phyloP scores from a whole-genome alignment of 345 rosid species.

The Linum lewisii region DNA sequence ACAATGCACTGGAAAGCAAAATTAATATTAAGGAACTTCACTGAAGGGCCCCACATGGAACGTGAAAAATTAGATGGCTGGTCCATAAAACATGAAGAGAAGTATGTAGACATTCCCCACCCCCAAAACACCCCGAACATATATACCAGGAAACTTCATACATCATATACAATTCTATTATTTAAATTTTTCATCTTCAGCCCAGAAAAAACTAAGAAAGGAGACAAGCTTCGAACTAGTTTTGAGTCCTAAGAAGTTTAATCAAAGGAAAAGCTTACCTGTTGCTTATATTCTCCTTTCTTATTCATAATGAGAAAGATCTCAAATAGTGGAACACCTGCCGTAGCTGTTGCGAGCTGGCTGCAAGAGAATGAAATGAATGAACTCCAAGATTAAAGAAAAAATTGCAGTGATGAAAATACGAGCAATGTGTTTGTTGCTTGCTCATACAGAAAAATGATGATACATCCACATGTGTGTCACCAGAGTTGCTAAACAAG shows the following conservation, averaged over 20 bases:
- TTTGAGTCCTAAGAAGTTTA: background rate
- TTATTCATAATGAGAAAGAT: slow-evolving; percentile 55
- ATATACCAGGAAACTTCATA: too few species aligned
- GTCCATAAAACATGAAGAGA: background rate
- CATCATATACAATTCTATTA: too few species aligned
- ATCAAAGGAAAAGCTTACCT: slow-evolving; percentile 35
- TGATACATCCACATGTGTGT: too few species aligned
- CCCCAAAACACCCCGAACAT: too few species aligned
- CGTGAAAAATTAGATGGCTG: background rate
- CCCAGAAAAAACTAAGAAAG: too few species aligned
- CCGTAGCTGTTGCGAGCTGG: slow-evolving; percentile 65
- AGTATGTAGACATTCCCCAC: too few species aligned
- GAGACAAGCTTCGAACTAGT: too few species aligned
- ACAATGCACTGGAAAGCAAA: background rate
- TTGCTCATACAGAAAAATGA: background rate
- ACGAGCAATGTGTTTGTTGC: background rate
- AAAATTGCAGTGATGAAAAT: background rate
- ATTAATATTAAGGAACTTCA: background rate
- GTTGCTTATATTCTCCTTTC: slow-evolving; percentile 70
- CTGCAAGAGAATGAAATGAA: slow-evolving; percentile 31
- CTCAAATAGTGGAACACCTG: slow-evolving; percentile 75
- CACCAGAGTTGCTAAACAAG: too few species aligned
- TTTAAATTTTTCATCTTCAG: too few species aligned
- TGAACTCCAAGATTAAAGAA: background rate
- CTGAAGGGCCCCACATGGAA: background rate